A percentile compares a stretch with the other conserved stretches of the same genome.
Evolutionary conservation across 768 basidiomycete genomes (phyloP).

Genomic region (Phlebiopsis gigantea): DNA sequence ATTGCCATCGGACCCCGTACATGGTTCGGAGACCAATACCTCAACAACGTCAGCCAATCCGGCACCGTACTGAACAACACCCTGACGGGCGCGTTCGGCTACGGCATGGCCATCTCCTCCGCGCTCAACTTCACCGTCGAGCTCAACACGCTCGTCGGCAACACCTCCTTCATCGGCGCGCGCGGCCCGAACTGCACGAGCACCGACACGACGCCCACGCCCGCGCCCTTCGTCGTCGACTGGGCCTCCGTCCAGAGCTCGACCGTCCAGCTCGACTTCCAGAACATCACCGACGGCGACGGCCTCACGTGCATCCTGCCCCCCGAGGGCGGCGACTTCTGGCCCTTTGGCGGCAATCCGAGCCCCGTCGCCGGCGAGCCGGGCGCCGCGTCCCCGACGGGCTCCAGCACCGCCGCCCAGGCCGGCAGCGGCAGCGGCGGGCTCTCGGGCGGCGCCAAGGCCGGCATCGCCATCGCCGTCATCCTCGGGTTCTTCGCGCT

Average conservation of each 20-base stretch:
- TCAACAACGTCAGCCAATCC: conserved; percentile 48
- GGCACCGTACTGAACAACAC: conserved; percentile 54
- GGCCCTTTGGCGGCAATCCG: conserved; percentile 64
- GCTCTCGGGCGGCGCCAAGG: conserved; percentile 33
- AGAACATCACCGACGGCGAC: conserved; percentile 45
- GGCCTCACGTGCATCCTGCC: conserved; percentile 63
- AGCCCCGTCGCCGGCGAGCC: background rate
- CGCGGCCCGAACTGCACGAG: conserved; percentile 60
- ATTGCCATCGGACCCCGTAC: conserved; percentile 73
- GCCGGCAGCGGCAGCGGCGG: conserved; percentile 14
- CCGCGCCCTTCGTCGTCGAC: conserved; percentile 58
- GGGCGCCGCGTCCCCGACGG: background rate
- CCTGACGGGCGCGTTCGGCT: conserved; percentile 66
- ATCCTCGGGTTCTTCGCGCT: conserved; percentile 39
- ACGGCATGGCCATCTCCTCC: conserved; percentile 62
- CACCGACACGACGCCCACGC: conserved; percentile 42
- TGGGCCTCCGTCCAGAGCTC: conserved; percentile 33
- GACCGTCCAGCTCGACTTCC: conserved; percentile 49
- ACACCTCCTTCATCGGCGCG: conserved; percentile 71
- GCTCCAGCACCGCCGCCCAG: conserved; percentile 20
- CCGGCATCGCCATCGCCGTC: conserved; percentile 49
- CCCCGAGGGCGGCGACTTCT: conserved; percentile 61
- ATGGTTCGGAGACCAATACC: conserved; percentile 63
- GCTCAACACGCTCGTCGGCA: conserved; percentile 56
- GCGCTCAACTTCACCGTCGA: conserved; percentile 63